Base-by-base conservation (phyloP, 108 stramenopile species). In the Epithemia pelagica region DNA sequence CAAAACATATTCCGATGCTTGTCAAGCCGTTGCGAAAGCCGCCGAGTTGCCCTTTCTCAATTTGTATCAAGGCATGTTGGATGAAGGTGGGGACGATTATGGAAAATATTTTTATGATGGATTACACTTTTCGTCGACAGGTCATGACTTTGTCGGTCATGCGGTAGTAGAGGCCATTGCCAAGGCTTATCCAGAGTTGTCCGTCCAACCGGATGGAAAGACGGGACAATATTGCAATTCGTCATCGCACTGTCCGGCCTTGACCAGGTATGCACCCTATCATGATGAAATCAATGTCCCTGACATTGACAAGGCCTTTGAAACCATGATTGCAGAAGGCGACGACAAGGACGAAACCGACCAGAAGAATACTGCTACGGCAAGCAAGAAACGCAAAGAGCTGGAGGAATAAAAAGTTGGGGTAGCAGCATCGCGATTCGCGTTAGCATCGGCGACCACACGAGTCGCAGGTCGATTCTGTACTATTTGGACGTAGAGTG, bases 281-380 rank as follows among this genome's bases (percentile, higher is more conserved):
- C 87, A 89, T 69, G 88, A 92, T 72, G 79, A 88, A 55, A 86
- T 92, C 68, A 79, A 90, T 76, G 76, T 71, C 52, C 61, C 52
- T 10, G 33, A 88, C 55, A 74, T 70, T 23, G 71, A 71, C 2
- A 65, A 71, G 64, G 74, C 86, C 15, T 92, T 91, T 71, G 61
- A 37, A 1, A 66, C 10, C 15, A 46, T 46, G 37, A 46, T 10
- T 46, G n/a, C n/a, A n/a, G n/a, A n/a, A n/a, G n/a, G n/a, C n/a
- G n/a, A n/a, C n/a, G n/a, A n/a, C n/a, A n/a, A n/a, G n/a, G n/a
- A n/a, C n/a, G n/a, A n/a, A n/a, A n/a, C n/a, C n/a, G n/a, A n/a
- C n/a, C n/a, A n/a, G n/a, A n/a, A n/a, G n/a, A n/a, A n/a, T n/a
- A n/a, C n/a, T n/a, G n/a, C n/a, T n/a, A n/a, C n/a, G n/a, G n/a